phyloP scores from a whole-genome alignment of 1,284 basidiomycete genomes.

The Fomitopsis palustris region DNA sequence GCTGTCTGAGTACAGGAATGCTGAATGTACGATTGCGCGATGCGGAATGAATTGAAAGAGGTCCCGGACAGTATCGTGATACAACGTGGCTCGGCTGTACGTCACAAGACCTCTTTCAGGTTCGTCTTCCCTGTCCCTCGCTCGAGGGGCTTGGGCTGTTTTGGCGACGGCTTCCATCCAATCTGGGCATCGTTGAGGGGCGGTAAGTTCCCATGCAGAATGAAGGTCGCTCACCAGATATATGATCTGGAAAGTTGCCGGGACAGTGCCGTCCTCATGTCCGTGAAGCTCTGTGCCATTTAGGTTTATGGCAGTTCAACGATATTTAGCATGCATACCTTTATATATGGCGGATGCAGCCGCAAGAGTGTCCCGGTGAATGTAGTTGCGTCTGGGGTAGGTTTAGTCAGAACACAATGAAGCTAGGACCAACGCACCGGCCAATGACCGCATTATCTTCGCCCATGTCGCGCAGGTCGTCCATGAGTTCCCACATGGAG shows the following conservation, averaged over 20 bases:
- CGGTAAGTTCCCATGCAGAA: background rate
- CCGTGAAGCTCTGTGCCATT: constrained; percentile 72
- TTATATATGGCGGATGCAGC: constrained; percentile 94
- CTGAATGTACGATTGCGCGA: too few species aligned
- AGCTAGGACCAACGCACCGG: constrained; percentile 41
- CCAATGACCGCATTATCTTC: constrained; percentile 91
- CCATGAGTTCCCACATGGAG: constrained; percentile 93
- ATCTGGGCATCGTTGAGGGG: constrained; percentile 54
- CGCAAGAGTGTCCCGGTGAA: constrained; percentile 85
- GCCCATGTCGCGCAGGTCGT: constrained; percentile 94
- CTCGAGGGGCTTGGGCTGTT: constrained; percentile 81
- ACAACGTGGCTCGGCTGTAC: background rate
- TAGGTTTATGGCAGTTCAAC: constrained; percentile 2
- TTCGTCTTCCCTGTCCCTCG: constrained; percentile 82
- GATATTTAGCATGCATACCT: constrained; percentile 43
- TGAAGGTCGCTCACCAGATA: constrained; percentile 67
- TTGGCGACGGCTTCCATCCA: constrained; percentile 94
- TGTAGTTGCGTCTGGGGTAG: constrained; percentile 51
- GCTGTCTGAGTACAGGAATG: too few species aligned
- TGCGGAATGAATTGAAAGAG: too few species aligned
- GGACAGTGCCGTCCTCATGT: constrained; percentile 77
- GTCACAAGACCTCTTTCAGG: constrained; percentile 77
- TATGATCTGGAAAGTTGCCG: constrained; percentile 95
- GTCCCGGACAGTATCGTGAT: too few species aligned
- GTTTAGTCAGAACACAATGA: background rate